Conservation (phyloP, 2,329 filamentous ascomycete genomes). For the Botrytis squamosa region DNA sequence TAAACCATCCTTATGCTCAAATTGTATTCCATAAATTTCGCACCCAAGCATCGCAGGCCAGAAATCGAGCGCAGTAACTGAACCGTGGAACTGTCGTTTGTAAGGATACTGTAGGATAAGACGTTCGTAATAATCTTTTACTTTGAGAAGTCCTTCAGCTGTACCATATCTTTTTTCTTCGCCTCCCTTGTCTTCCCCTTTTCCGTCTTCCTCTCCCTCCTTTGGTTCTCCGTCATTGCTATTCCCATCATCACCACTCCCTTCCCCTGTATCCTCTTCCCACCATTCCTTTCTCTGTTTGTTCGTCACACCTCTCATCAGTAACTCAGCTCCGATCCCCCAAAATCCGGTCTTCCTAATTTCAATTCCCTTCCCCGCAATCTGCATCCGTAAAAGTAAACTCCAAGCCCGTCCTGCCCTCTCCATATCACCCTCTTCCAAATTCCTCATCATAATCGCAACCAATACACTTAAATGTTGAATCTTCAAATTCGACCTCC, state of each 20-base stretch:
- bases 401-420: constrained; percentile 75
- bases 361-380: constrained; percentile 59
- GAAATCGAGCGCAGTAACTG: constrained; percentile 70
- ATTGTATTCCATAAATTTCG: constrained; percentile 74
- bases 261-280: constrained; percentile 10
- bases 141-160: constrained; percentile 53
- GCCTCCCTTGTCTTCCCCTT: constrained; percentile 15
- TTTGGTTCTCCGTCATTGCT: constrained; percentile 14
- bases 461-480: constrained; percentile 66
- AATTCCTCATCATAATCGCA: constrained; percentile 68
- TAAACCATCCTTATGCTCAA: constrained; percentile 52
- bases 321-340: constrained; percentile 81
- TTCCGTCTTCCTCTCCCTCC: constrained; percentile 21
- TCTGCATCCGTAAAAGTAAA: constrained; percentile 64
- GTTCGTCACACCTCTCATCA: constrained; percentile 55
- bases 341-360: constrained; percentile 69
- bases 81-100: constrained; percentile 55
- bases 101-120: constrained; percentile 77
- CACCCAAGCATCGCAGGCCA: constrained; percentile 77
- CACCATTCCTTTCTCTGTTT: constrained; percentile 25
- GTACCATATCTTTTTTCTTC: constrained; percentile 41
- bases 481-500: constrained; percentile 41
- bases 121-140: constrained; percentile 70
- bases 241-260: constrained; percentile 2
- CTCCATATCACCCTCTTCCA: constrained; percentile 67